A percentile compares a stretch with the other conserved stretches of the same genome.
These are phyloP conservation scores for Penicillium bovifimosum DNA, from an alignment of 495 filamentous ascomycete genomes.

Conservation along the genomic window DNA sequence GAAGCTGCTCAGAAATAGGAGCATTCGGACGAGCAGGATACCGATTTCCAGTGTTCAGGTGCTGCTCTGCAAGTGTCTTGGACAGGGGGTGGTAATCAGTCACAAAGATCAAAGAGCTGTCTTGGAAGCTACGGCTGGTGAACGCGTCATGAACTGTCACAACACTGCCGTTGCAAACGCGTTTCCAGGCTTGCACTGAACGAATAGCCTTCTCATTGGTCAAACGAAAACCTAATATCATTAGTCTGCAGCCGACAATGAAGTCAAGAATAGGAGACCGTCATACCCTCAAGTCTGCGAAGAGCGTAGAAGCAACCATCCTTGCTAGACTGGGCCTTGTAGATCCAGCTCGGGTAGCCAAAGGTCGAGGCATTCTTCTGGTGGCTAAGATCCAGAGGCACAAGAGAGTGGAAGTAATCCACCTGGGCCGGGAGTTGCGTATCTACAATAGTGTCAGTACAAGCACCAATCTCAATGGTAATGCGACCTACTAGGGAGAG, in stretches of 20 bases:
- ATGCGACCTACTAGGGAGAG: slow-evolving; percentile 65
- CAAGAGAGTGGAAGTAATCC: slow-evolving; percentile 84
- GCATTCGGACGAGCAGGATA: slow-evolving; percentile 43
- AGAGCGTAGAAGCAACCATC: slow-evolving; percentile 82
- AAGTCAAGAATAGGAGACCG: background rate
- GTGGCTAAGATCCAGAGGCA: slow-evolving; percentile 79
- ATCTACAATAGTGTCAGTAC: slow-evolving; percentile 33
- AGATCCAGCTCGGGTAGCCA: slow-evolving; percentile 85
- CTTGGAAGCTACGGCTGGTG: slow-evolving; percentile 86
- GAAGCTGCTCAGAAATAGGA: slow-evolving; percentile 64
- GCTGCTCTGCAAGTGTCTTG: slow-evolving; percentile 81
- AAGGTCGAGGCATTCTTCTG: slow-evolving; percentile 71
- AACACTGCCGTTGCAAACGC: slow-evolving; percentile 72
- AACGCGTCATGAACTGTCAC: slow-evolving; percentile 89
- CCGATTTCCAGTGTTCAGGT: slow-evolving; percentile 57
- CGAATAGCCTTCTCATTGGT: slow-evolving; percentile 85
- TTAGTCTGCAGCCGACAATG: background rate
- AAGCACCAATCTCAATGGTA: background rate
- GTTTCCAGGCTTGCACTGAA: slow-evolving; percentile 85
- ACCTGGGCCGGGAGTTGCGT: slow-evolving; percentile 67
- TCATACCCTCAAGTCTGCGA: slow-evolving; percentile 71
- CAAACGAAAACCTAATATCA: slow-evolving; percentile 58
- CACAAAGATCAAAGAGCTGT: slow-evolving; percentile 90
- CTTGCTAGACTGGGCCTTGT: slow-evolving; percentile 86
- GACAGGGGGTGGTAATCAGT: slow-evolving; percentile 89